Evolutionary conservation across 2,329 filamentous ascomycete species (phyloP).

Genomic region (Neoascochyta sp.): DNA sequence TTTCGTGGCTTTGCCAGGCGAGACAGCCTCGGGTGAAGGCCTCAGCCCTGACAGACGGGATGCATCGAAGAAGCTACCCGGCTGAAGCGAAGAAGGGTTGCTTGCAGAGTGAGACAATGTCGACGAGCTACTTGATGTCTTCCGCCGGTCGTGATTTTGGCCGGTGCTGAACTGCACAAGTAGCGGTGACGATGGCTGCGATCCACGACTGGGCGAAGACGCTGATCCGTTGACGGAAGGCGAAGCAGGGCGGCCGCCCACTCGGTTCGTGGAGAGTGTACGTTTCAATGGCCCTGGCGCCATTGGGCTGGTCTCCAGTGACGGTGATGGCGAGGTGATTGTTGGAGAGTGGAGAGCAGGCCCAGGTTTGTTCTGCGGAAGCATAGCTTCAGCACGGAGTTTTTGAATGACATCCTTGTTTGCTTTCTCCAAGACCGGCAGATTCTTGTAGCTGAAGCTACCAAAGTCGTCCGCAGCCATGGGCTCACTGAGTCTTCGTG

Average conservation of each 20-base stretch:
- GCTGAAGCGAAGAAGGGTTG: slow-evolving; percentile 58
- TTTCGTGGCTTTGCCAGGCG: slow-evolving; percentile 50
- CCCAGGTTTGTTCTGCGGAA: slow-evolving; percentile 54
- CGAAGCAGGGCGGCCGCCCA: slow-evolving; percentile 68
- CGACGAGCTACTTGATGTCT: slow-evolving; percentile 87
- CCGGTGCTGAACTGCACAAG: slow-evolving; percentile 93
- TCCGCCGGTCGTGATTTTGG: slow-evolving; percentile 76
- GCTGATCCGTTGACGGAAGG: slow-evolving; percentile 79
- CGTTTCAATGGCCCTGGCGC: slow-evolving; percentile 76
- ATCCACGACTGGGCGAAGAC: slow-evolving; percentile 82
- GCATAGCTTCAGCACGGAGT: slow-evolving; percentile 84
- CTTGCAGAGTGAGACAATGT: slow-evolving; percentile 75
- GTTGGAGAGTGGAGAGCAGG: slow-evolving; percentile 42
- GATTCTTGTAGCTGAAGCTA: slow-evolving; percentile 93
- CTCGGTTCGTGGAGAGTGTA: slow-evolving; percentile 78
- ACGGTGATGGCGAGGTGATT: slow-evolving; percentile 56
- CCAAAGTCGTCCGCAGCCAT: slow-evolving; percentile 89
- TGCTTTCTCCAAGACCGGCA: slow-evolving; percentile 92
- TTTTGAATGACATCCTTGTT: slow-evolving; percentile 99
- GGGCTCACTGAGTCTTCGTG: slow-evolving; percentile 84
- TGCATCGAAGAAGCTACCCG: slow-evolving; percentile 68
- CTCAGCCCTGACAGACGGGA: slow-evolving; percentile 57
- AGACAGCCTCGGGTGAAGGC: slow-evolving; percentile 51
- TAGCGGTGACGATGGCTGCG: slow-evolving; percentile 82
- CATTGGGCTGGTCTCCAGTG: slow-evolving; percentile 81